A percentile compares a stretch with the other conserved stretches of the same genome.
phyloP scores from a whole-genome alignment of 805 yeast species.

The Saccharomycopsis javanensis region DNA sequence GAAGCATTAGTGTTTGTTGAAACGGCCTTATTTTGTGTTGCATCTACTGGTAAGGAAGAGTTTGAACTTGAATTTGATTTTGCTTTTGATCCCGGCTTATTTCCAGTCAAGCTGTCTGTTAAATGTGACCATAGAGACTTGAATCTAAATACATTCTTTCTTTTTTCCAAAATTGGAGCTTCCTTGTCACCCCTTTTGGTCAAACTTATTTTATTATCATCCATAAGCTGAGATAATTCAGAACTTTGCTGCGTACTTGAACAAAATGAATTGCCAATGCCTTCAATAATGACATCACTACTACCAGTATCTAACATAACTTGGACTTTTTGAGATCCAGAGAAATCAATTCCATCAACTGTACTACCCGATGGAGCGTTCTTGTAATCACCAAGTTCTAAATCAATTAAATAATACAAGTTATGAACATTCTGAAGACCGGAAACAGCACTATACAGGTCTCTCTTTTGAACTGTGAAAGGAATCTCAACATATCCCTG shows the following conservation, averaged over 20 bases:
- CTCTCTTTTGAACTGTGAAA: not conserved
- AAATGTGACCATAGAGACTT: not conserved
- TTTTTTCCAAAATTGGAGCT: slow-evolving; percentile 1
- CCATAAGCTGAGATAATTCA: not conserved
- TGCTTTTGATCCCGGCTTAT: not conserved
- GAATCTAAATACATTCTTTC: slow-evolving; percentile 8
- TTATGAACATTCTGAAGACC: not conserved
- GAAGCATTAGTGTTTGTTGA: not conserved
- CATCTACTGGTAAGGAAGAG: not conserved
- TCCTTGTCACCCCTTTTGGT: not conserved
- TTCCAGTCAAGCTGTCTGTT: not conserved
- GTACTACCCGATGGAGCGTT: not conserved
- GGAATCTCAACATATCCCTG: not conserved
- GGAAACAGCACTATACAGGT: not conserved
- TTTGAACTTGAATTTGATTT: not conserved
- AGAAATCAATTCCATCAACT: slow-evolving; percentile 25
- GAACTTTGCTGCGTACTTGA: slow-evolving; percentile 14
- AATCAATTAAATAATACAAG: slow-evolving; percentile 2
- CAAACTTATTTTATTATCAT: not conserved
- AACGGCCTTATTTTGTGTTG: slow-evolving; percentile 8
- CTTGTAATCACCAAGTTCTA: not conserved
- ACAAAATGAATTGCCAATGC: slow-evolving; percentile 39
- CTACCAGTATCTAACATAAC: slow-evolving; percentile 71
- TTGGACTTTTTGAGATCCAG: slow-evolving; percentile 42
- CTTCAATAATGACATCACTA: slow-evolving; percentile 57